phyloP scores from a whole-genome alignment of 2,329 filamentous ascomycete genomes.

The Balansia obtecta region DNA sequence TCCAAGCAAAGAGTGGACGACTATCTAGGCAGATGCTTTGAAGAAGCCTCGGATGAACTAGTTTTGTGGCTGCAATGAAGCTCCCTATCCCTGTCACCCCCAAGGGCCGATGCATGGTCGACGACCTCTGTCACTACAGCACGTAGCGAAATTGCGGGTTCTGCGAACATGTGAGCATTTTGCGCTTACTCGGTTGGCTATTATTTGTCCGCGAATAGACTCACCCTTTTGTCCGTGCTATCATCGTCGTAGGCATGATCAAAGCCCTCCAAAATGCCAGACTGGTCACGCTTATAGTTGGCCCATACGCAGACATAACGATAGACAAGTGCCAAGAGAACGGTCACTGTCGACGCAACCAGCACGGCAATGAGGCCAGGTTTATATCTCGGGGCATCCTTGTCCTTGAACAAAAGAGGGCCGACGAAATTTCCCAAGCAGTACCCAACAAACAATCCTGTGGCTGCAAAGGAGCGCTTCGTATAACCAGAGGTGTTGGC shows the following conservation, averaged over 20 bases:
- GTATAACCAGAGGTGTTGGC: slow-evolving; percentile 15
- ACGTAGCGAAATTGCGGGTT: background rate
- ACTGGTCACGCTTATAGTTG: background rate
- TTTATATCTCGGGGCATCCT: slow-evolving; percentile 29
- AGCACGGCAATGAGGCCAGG: slow-evolving; percentile 28
- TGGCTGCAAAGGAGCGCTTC: slow-evolving; percentile 3
- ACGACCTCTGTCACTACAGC: background rate
- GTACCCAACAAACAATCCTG: slow-evolving; percentile 18
- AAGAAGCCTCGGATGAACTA: too few species aligned
- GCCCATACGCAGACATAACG: slow-evolving; percentile 1
- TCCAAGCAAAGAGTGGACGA: too few species aligned
- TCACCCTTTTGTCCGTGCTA: background rate
- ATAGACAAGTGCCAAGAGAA: background rate
- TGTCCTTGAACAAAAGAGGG: slow-evolving; percentile 23
- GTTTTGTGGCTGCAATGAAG: too few species aligned
- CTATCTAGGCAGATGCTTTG: too few species aligned
- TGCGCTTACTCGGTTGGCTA: too few species aligned
- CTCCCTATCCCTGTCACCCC: background rate
- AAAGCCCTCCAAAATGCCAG: background rate
- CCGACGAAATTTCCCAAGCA: slow-evolving; percentile 31
- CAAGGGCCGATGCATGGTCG: background rate
- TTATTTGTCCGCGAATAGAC: background rate
- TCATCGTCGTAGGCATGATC: slow-evolving; percentile 2
- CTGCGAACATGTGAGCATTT: background rate
- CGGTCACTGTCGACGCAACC: background rate